Evolutionary conservation across 2,329 filamentous ascomycete genomes (phyloP).

Genomic region (Calonectria crousiana): DNA sequence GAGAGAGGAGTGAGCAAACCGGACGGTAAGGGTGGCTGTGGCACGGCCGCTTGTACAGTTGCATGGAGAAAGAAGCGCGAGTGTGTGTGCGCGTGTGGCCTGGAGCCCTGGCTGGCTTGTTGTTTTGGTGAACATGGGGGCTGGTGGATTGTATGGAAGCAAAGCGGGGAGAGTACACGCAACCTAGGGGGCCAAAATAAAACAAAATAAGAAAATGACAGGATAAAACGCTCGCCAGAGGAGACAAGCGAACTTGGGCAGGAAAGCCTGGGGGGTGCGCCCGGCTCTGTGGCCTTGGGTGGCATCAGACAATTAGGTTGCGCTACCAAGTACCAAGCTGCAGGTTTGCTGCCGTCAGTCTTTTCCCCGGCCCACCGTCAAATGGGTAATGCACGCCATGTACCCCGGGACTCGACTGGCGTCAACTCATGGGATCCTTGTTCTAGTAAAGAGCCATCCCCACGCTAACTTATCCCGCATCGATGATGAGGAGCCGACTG

Average conservation of each 20-base stretch:
- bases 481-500: background rate
- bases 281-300: constrained; percentile 8
- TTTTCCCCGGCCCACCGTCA: background rate
- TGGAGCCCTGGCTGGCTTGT: background rate
- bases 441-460: constrained; percentile 24
- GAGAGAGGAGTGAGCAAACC: background rate
- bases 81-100: background rate
- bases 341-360: constrained; percentile 5
- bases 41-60: background rate
- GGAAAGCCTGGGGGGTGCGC: background rate
- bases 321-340: background rate
- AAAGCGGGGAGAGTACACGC: background rate
- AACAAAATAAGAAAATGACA: background rate
- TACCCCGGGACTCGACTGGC: constrained; percentile 16
- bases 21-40: background rate
- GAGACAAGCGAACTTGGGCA: background rate
- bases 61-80: constrained; percentile 1
- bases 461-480: constrained; percentile 20
- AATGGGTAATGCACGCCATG: constrained; percentile 10
- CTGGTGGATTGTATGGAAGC: background rate
- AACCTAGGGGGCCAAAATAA: background rate
- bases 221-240: background rate
- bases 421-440: constrained; percentile 22
- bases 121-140: background rate
- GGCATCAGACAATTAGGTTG: constrained; percentile 4